Base-by-base conservation (phyloP, 495 filamentous ascomycete genomes). In the Astrothelium subdiscretum region DNA sequence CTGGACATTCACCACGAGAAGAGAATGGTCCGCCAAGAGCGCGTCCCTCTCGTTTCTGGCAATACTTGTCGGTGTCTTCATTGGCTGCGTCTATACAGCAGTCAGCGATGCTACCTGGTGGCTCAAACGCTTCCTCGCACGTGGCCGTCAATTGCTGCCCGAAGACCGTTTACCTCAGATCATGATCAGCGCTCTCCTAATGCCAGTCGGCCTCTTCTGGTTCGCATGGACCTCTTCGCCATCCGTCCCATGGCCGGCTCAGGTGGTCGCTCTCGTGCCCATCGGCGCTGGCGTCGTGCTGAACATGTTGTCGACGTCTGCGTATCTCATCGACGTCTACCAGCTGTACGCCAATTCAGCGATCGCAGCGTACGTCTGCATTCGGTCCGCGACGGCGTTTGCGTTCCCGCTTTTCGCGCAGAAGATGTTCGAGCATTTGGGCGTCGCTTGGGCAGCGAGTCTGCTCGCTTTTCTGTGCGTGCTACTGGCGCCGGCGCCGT, bases 281-380 rank as follows among this genome's bases (percentile, higher is more conserved):
- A 85, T 89, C 66, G 69, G 69, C 15, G 70, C 70, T 1, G 86
- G 86, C 4, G 79, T 75, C 6, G 87, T 89, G 60, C 77, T 87
- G 5, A 75, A 78, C 0, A 87, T 87, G 69, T 87, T 89, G 72
- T 85, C 82, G 64, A 81, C 85, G 32, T 85, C 88, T 74, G 84
- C 83, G 8, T 94, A 89, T 67, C 73, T 90, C 57, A 82, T 92
- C 20, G 90, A 95, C 69, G 73, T 85, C 10, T 92, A 91, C 72
- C 83, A 83, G 27, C 78, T 80, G 3, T 94, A 81, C 70, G 87
- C 89, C 10, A 89, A 89, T 10, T 86, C 81, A 63, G 90, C 88
- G 1, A 71, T 90, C 15, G 86, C 79, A 1, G 87, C 90, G 1
- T 78, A 78, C 1, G 82, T 84, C 2, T 80, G 90, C 29, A n/a